These are phyloP conservation scores for Serendipita vermifera DNA, from an alignment of 768 basidiomycete species.

Conservation along the genomic window DNA sequence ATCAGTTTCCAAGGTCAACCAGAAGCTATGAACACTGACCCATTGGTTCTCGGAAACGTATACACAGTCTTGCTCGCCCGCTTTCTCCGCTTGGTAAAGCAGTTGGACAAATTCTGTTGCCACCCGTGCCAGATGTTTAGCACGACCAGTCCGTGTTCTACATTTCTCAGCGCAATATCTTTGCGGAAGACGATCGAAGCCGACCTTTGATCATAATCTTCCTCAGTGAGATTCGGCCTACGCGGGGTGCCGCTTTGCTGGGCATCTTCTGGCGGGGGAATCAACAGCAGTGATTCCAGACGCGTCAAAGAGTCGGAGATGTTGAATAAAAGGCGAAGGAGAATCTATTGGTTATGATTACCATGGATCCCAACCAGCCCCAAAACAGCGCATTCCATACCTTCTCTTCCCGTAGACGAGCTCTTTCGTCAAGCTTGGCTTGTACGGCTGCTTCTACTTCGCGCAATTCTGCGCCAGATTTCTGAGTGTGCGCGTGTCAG, in stretches of 20 bases:
- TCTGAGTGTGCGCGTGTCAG: constrained; percentile 15
- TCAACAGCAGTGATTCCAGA: constrained; percentile 73
- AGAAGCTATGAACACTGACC: constrained; percentile 39
- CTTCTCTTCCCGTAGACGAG: constrained; percentile 75
- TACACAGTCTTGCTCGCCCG: constrained; percentile 56
- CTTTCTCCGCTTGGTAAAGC: constrained; percentile 78
- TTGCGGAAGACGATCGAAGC: constrained; percentile 16
- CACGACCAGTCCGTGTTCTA: constrained; percentile 49
- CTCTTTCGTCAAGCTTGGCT: constrained; percentile 60
- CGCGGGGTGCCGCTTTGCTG: constrained; percentile 26
- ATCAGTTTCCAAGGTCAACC: constrained; percentile 10
- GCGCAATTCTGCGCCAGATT: constrained; percentile 32
- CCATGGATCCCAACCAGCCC: constrained; percentile 3
- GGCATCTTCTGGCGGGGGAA: constrained; percentile 37
- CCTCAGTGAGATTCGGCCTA: constrained; percentile 22
- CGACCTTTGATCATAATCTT: constrained; percentile 32
- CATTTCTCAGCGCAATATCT: constrained; percentile 11
- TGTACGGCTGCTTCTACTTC: constrained; percentile 61
- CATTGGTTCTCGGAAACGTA: constrained; percentile 78
- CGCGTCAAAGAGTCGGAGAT: constrained; percentile 85
- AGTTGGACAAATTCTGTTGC: constrained; percentile 88
- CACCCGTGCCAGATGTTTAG: constrained; percentile 72
- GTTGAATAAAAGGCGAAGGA: constrained; percentile 78
- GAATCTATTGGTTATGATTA: constrained; percentile 39
- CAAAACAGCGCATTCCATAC: constrained; percentile 26